Base-by-base conservation (phyloP, 1,139 yeast species). In the Debaryomycetaceae sp. region DNA sequence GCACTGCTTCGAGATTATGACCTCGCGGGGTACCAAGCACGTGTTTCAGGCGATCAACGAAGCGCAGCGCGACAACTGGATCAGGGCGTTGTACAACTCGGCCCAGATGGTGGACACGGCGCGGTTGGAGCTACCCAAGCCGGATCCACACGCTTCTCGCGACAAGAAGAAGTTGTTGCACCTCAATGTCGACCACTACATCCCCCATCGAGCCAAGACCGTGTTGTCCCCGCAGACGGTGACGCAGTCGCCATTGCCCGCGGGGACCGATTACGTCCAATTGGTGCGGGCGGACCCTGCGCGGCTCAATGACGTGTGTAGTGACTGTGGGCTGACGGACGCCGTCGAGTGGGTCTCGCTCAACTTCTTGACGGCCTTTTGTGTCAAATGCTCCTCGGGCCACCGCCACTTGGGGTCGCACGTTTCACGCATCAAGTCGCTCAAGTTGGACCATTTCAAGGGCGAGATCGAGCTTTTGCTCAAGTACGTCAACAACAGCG, bases 311-410 rank as follows among this genome's bases (percentile, higher is more conserved):
- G 48, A 55, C 14, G 42, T 47, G 6, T 89, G 97, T 55, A 83
- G 86, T 8, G 97, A 89, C 48, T 89, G 97, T 61, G 81, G 82
- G 0, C 51, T 74, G 3, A 46, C 59, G 0, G 75, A 71, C 7
- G 59, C 71, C 19, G 94, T 85, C 7, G 96, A 88, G 46, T 89
- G 96, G 96, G 73, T 89, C 4, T 83, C 96, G 0, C 65, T 86
- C 40, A 89, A 84, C 47, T 58, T 82, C 30, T 58, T 86, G 35
- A 77, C 78, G 16, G 75, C 83, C 8, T 65, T 89, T 25, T 89
- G 97, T 54, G 79, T 86, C 25, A 78, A 81, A 29, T 89, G 97
- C 48, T 81, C 95, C 0, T 71, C 78, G 2, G 63, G 71, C 27
- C 81, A 75, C 43, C 48, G 81, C 30, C 61, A 62, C 29, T 53